These are phyloP conservation scores for Epichloe brachyelytri DNA, from an alignment of 2,329 filamentous ascomycete species.

Conservation along the genomic window DNA sequence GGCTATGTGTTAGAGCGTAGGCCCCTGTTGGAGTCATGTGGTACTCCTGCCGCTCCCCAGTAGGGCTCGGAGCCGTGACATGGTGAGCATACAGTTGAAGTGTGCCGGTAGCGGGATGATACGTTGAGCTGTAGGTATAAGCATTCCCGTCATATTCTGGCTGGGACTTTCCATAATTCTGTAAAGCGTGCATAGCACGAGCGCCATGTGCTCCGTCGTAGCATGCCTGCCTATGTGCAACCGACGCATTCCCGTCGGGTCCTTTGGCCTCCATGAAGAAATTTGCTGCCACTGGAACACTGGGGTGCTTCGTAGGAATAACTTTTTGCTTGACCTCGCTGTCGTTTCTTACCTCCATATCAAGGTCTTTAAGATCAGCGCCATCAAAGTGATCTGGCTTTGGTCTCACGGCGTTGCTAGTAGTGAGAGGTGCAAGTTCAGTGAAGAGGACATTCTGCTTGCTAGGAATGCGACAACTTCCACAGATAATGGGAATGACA, in stretches of 20 bases:
- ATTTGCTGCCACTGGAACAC: constrained; percentile 22
- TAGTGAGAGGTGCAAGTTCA: constrained; percentile 22
- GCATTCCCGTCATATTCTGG: constrained; percentile 25
- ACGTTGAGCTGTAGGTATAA: constrained; percentile 21
- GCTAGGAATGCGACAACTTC: constrained; percentile 10
- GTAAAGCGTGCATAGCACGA: constrained; percentile 21
- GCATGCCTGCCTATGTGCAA: constrained; percentile 18
- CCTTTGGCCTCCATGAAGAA: constrained; percentile 27
- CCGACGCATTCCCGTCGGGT: constrained; percentile 14
- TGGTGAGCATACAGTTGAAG: constrained; percentile 22
- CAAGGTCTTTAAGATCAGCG: background rate
- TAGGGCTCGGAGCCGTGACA: constrained; percentile 7
- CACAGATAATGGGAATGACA: constrained; percentile 8
- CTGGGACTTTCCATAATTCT: constrained; percentile 15
- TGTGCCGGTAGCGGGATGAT: constrained; percentile 18
- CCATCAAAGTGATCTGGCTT: constrained; percentile 1
- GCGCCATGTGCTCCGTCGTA: constrained; percentile 24
- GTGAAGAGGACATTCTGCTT: constrained; percentile 4
- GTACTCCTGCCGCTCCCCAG: constrained; percentile 16
- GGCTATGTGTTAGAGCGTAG: constrained; percentile 15
- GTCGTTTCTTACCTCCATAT: background rate
- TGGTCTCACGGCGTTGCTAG: constrained; percentile 17
- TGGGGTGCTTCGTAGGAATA: constrained; percentile 19
- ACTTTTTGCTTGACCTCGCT: constrained; percentile 4
- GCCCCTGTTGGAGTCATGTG: constrained; percentile 22